Evolutionary conservation across 306 rosid genomes (phyloP), one percentile per base, ranked within the genome.

Genomic region (Arachis stenosperma): DNA sequence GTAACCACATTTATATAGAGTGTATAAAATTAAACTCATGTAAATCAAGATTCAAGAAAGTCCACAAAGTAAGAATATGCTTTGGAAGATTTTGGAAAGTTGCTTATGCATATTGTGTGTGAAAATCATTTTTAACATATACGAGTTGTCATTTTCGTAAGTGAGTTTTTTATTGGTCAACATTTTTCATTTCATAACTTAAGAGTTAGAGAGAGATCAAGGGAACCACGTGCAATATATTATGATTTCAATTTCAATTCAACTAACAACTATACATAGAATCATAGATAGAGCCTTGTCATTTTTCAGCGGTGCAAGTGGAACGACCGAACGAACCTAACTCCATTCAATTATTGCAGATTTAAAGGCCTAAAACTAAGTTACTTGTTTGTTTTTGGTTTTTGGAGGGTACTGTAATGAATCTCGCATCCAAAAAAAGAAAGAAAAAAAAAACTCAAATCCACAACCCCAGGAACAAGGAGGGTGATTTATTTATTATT

Each of bases 301-400:
- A 56, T 56, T 27, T 56, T 27, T 27, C 30, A 6, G 57, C 29
- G 15, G 29, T 52, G 63, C n/a, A 11, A 12, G 15, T 30, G 42
- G n/a, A 58, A 30, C 42, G 3, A 33, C 27, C 27, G 37, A 33
- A 33, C 37, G 37, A 33, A 33, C 63, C 42, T 9, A 58, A 42
- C 63, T 11, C 17, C 4, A 33, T 33, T 59, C 64, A 30, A 59
- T 59, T 59, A 59, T 59, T 33, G 64, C 17, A 59, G 64, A 59
- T 33, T 30, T 59, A 8, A 6, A 30, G 37, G 37, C 17, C 41
- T 8, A 33, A 30, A 59, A 46, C 51, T 8, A 46, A 48, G 54
- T 14, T 48, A n/a, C 6, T 47, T 11, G 54, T 10, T 48, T 42
- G 2, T 42, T 40, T 40, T 42, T 42, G 2, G 46, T 5, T 42